Evolutionary conservation across 495 filamentous ascomycete genomes (phyloP).

Genomic region (Pyrenula massariospora): DNA sequence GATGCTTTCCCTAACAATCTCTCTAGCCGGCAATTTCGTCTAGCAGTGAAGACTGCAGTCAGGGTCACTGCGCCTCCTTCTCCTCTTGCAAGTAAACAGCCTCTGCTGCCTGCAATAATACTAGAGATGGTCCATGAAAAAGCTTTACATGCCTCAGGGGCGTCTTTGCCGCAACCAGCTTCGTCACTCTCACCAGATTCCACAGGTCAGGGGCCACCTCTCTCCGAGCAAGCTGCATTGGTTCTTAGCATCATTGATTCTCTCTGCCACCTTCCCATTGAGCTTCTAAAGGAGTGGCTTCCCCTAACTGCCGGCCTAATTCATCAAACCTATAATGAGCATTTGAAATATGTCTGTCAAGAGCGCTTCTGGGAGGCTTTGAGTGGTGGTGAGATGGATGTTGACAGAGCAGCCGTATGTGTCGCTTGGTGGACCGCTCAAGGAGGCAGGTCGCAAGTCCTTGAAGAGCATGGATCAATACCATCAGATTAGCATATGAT

Average conservation of each 20-base stretch:
- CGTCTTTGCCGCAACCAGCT: slow-evolving; percentile 26
- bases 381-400: slow-evolving; percentile 81
- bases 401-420: slow-evolving; percentile 67
- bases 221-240: slow-evolving; percentile 75
- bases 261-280: slow-evolving; percentile 59
- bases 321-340: slow-evolving; percentile 44
- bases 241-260: slow-evolving; percentile 73
- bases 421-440: slow-evolving; percentile 78
- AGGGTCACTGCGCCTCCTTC: slow-evolving; percentile 77
- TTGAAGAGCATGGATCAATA: slow-evolving; percentile 37
- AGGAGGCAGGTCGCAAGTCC: slow-evolving; percentile 54
- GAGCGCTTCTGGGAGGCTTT: slow-evolving; percentile 78
- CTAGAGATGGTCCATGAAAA: slow-evolving; percentile 72
- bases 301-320: slow-evolving; percentile 59
- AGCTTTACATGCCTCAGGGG: slow-evolving; percentile 41
- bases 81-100: slow-evolving; percentile 55
- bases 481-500: slow-evolving; percentile 9
- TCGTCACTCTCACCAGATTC: slow-evolving; percentile 15
- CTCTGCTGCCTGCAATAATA: slow-evolving; percentile 63
- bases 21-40: slow-evolving; percentile 78
- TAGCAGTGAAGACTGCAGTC: slow-evolving; percentile 85
- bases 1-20: slow-evolving; percentile 72
- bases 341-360: slow-evolving; percentile 53
- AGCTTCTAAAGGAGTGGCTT: slow-evolving; percentile 66
- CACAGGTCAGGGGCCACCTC: slow-evolving; percentile 20